Conservation (phyloP, 441 rosid species). For the Arabidopsis lyrata region DNA sequence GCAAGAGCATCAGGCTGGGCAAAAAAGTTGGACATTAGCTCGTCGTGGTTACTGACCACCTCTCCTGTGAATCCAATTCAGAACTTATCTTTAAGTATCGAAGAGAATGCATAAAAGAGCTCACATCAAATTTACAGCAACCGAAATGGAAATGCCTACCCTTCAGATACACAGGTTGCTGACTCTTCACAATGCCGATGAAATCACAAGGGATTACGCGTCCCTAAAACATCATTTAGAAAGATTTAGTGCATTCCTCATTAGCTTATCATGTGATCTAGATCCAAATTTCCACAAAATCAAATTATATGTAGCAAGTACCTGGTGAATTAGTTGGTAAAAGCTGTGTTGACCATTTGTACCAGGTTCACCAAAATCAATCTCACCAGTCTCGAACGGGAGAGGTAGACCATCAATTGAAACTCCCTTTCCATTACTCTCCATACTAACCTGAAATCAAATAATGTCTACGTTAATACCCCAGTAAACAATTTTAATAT, state of each 20-base stretch:
- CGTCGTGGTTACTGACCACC: slow-evolving; percentile 92
- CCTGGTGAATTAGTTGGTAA: slow-evolving; percentile 99
- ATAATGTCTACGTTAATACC: background rate
- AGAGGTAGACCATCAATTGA: slow-evolving; percentile 90
- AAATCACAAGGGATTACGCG: slow-evolving; percentile 95
- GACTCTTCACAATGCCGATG: slow-evolving; percentile 86
- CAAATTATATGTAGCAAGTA: slow-evolving; percentile 24
- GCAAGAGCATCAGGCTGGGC: slow-evolving; percentile 99
- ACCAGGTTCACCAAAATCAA: slow-evolving; percentile 99
- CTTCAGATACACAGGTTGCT: slow-evolving; percentile 87
- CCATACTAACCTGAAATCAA: slow-evolving; percentile 90
- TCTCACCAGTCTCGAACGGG: slow-evolving; percentile 90
- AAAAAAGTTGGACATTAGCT: slow-evolving; percentile 98
- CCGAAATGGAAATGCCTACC: slow-evolving; percentile 49
- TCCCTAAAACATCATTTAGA: slow-evolving; percentile 56
- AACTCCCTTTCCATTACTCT: slow-evolving; percentile 99
- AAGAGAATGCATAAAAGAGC: background rate
- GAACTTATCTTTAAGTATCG: background rate
- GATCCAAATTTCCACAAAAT: background rate
- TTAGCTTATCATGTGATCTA: background rate
- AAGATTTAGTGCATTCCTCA: slow-evolving; percentile 25
- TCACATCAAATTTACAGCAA: background rate
- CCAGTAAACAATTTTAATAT: background rate
- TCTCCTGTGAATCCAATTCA: slow-evolving; percentile 63
- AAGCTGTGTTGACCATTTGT: slow-evolving; percentile 99